Base-by-base conservation (phyloP, 139 green algal genomes). In the Monoraphidium neglectum region DNA sequence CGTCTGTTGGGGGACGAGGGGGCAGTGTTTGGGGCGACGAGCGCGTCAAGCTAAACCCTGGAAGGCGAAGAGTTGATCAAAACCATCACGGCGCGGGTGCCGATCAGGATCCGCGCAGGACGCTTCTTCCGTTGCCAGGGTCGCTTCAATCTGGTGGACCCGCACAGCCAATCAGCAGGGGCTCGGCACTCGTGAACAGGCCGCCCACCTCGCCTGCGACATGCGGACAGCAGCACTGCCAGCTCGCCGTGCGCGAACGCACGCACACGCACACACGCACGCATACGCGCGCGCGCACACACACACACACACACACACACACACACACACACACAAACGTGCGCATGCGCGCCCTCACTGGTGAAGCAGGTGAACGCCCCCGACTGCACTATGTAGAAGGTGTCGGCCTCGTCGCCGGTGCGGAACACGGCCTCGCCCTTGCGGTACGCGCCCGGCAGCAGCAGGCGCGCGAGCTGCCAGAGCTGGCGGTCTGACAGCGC, bases 341-440 rank as follows among this genome's bases (percentile, higher is more conserved):
- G n/a, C 32, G 56, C 56, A 63, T 30, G 24, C 46, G 10, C 10
- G 32, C 65, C 70, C 70, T 81, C 68, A 81, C 83, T 79, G 57
- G 93, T 83, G 60, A 89, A 92, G 72, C 92, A 87, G 57, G 76
- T 87, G 83, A 97, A 94, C 16, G 68, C 74, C 23, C 93, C 94
- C 12, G 89, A 78, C 78, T 96, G 82, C 23, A 97, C 86, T 68
- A 98, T 86, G 77, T 96, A 98, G 57, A 98, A 97, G 15, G 69
- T 85, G 77, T 97, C 89, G 1, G 91, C 93, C 71, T 65, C 60
- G 40, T 92, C 87, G 12, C 87, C 88, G 73, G 90, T 77, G 24
- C 73, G 54, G 81, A 94, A 90, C 72, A 98, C 86, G 2, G 90
- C 65, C 30, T 90, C 70, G 32, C 77, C 81, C 68, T 86, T 83